Percentiles rank a stretch among this genome's conserved stretches.
These are phyloP conservation scores for Dendrobium officinale DNA, from an alignment of 106 monocot genomes.

Conservation along the genomic window DNA sequence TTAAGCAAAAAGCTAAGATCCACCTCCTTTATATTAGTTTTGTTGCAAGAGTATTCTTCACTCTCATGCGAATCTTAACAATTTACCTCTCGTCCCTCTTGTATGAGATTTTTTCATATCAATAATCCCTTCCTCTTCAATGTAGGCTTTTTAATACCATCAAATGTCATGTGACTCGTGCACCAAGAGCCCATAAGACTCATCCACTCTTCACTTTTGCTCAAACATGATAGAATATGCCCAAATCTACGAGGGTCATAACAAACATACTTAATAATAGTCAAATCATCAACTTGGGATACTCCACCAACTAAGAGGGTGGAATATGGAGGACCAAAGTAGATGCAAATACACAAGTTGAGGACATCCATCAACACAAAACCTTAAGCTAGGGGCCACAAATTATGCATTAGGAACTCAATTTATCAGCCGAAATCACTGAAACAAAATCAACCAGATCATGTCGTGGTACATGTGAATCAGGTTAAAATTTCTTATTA, in stretches of 20 bases:
- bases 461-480: background rate
- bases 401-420: background rate
- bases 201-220: background rate
- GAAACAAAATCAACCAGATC: background rate
- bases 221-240: background rate
- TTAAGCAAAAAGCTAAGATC: background rate
- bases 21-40: background rate
- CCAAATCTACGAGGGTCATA: background rate
- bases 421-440: background rate
- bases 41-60: background rate
- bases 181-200: background rate
- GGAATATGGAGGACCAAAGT: background rate
- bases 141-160: background rate
- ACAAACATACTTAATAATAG: background rate
- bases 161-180: background rate
- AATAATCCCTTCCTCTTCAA: no score
- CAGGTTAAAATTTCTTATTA: background rate
- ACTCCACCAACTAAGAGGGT: background rate
- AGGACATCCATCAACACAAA: background rate
- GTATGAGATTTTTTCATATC: background rate
- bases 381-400: background rate
- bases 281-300: background rate
- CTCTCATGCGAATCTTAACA: background rate
- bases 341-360: background rate
- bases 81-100: background rate